Percentiles rank a stretch among this genome's conserved stretches.
These are phyloP conservation scores for Aspergillus uvarum DNA, from an alignment of 2,329 filamentous ascomycete species.

Conservation along the genomic window DNA sequence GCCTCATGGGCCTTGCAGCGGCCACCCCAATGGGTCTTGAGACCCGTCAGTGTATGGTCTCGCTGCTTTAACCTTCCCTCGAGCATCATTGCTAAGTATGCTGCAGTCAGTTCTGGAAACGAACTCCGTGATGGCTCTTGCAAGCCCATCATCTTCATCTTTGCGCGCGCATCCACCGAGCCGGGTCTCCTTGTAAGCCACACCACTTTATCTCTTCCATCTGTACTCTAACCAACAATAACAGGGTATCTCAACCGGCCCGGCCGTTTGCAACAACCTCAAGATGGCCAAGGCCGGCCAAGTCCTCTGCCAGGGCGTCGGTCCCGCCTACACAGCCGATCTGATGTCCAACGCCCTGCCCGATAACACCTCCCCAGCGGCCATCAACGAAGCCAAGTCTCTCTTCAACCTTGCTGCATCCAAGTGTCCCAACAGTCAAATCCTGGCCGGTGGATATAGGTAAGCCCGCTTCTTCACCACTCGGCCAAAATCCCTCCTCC, in stretches of 20 bases:
- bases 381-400: slow-evolving; percentile 44
- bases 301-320: slow-evolving; percentile 47
- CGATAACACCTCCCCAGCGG: slow-evolving; percentile 34
- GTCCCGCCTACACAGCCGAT: slow-evolving; percentile 43
- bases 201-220: too few relatives aligned
- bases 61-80: too few relatives aligned
- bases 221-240: background rate
- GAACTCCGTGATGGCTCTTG: slow-evolving; percentile 44
- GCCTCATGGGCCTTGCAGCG: slow-evolving; percentile 9
- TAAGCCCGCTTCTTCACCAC: background rate
- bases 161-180: slow-evolving; percentile 51
- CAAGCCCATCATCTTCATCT: slow-evolving; percentile 48
- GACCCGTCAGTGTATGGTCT: slow-evolving; percentile 10
- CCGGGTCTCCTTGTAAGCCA: slow-evolving; percentile 48
- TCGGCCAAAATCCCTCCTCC: too few relatives aligned
- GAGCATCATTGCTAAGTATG: background rate
- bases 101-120: slow-evolving; percentile 26
- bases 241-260: slow-evolving; percentile 34
- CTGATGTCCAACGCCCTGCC: slow-evolving; percentile 41
- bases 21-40: slow-evolving; percentile 13
- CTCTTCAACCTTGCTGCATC: slow-evolving; percentile 44
- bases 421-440: slow-evolving; percentile 47
- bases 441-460: slow-evolving; percentile 49
- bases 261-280: slow-evolving; percentile 31
- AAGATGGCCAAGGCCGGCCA: slow-evolving; percentile 17